Evolutionary conservation across 192 early-diverging fungal species (phyloP).

Genomic region (Oehlia diaphana): DNA sequence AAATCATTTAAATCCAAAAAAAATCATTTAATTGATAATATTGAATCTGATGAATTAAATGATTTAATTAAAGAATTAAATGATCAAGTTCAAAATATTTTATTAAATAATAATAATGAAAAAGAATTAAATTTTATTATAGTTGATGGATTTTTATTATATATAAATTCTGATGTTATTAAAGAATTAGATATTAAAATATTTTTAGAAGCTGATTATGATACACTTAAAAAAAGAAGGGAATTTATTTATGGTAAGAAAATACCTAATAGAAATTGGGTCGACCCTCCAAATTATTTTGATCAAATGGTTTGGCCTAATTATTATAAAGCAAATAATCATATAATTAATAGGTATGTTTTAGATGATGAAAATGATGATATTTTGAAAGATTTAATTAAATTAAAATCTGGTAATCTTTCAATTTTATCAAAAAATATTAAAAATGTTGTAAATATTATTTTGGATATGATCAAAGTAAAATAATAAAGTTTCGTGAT

Average conservation of each 20-base stretch:
- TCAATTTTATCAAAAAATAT: no score
- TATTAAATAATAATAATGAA: neutral
- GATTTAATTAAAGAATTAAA: neutral
- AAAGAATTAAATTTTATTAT: slow-evolving; percentile 45
- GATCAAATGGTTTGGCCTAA: slow-evolving; percentile 76
- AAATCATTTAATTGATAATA: neutral
- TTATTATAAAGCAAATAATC: slow-evolving; percentile 41
- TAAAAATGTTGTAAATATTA: no score
- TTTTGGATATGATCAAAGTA: no score
- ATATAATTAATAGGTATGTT: no score
- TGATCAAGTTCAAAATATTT: neutral
- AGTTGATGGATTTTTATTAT: slow-evolving; percentile 83
- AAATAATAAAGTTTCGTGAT: no score
- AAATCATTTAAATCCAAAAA: slow-evolving; percentile 44
- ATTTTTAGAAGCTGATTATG: slow-evolving; percentile 60
- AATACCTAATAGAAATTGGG: slow-evolving; percentile 72
- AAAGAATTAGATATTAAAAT: slow-evolving; percentile 50
- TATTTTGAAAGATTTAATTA: no score
- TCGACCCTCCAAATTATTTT: slow-evolving; percentile 78
- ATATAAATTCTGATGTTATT: slow-evolving; percentile 46
- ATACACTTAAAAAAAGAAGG: slow-evolving; percentile 63
- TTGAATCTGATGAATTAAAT: neutral
- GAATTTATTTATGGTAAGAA: slow-evolving; percentile 62
- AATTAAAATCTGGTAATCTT: no score
- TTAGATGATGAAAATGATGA: no score